Evolutionary conservation across 1,139 yeast species (phyloP).

Genomic region (Candida frijolesensis): DNA sequence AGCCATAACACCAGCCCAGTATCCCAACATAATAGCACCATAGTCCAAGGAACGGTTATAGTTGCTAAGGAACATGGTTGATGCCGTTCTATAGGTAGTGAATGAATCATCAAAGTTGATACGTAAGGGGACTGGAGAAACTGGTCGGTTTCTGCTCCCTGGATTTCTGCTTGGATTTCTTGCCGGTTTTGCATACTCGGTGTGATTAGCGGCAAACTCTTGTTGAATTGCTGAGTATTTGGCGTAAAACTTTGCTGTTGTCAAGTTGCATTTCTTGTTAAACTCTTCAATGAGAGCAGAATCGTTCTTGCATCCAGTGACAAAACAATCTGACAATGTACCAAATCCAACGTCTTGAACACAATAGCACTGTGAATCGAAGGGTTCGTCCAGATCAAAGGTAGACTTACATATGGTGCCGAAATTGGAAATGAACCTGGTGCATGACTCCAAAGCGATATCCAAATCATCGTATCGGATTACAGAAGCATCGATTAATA

Average conservation of each 20-base stretch:
- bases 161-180: background rate
- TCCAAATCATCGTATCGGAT: slow-evolving; percentile 4
- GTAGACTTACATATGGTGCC: slow-evolving; percentile 11
- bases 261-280: slow-evolving; percentile 16
- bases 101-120: slow-evolving; percentile 9
- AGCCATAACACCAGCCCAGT: slow-evolving; percentile 50
- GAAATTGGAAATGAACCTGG: slow-evolving; percentile 7
- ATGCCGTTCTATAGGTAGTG: slow-evolving; percentile 11
- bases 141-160: background rate
- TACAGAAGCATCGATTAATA: slow-evolving; percentile 6
- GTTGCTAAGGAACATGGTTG: slow-evolving; percentile 11
- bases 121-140: slow-evolving; percentile 7
- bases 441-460: slow-evolving; percentile 14
- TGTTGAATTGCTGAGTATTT: slow-evolving; percentile 10
- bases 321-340: slow-evolving; percentile 21
- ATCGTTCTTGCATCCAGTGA: slow-evolving; percentile 20
- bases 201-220: slow-evolving; percentile 6
- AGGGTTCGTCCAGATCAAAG: background rate
- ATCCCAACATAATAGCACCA: slow-evolving; percentile 52
- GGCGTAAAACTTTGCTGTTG: slow-evolving; percentile 8
- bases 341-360: slow-evolving; percentile 21
- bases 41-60: slow-evolving; percentile 40
- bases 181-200: background rate
- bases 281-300: slow-evolving; percentile 17
- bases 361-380: slow-evolving; percentile 20